Percentiles rank a stretch among this genome's conserved stretches.
Evolutionary conservation across 257 asterid species (phyloP).

Genomic region (Petrea volubilis): DNA sequence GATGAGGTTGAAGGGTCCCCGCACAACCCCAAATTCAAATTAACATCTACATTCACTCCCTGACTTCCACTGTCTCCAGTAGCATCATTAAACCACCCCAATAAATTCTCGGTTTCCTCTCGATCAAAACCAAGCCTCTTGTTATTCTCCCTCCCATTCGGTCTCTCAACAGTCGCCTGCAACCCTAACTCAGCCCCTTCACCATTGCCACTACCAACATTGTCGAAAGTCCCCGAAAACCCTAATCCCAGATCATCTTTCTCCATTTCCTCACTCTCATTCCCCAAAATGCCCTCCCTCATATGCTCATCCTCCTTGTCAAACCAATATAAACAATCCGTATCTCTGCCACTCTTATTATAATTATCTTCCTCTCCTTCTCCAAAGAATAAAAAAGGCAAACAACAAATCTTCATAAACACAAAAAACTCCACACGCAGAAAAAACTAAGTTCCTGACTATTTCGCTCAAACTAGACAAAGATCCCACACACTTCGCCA

Average conservation of each 20-base stretch:
- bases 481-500: slow-evolving; percentile 31
- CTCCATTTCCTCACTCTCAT: slow-evolving; percentile 37
- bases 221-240: slow-evolving; percentile 20
- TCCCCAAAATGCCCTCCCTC: slow-evolving; percentile 38
- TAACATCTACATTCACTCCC: slow-evolving; percentile 37
- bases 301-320: slow-evolving; percentile 1
- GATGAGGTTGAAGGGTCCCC: slow-evolving; percentile 58
- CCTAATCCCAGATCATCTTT: slow-evolving; percentile 36
- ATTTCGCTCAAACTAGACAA: slow-evolving; percentile 35
- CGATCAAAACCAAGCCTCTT: slow-evolving; percentile 15
- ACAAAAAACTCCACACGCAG: slow-evolving; percentile 6
- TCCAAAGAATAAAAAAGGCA: slow-evolving; percentile 56
- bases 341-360: not conserved
- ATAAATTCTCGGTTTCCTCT: slow-evolving; percentile 20
- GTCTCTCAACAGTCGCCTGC: slow-evolving; percentile 15
- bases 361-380: slow-evolving; percentile 47
- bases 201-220: slow-evolving; percentile 1
- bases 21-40: slow-evolving; percentile 54
- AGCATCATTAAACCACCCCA: slow-evolving; percentile 27
- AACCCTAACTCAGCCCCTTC: slow-evolving; percentile 23
- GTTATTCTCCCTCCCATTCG: not conserved
- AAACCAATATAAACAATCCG: not conserved
- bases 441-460: slow-evolving; percentile 1
- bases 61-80: slow-evolving; percentile 26
- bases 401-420: slow-evolving; percentile 76